Percentiles rank a stretch among this genome's conserved stretches.
Evolutionary conservation across 768 basidiomycete genomes (phyloP).

Genomic region (Nidula microcarpa): DNA sequence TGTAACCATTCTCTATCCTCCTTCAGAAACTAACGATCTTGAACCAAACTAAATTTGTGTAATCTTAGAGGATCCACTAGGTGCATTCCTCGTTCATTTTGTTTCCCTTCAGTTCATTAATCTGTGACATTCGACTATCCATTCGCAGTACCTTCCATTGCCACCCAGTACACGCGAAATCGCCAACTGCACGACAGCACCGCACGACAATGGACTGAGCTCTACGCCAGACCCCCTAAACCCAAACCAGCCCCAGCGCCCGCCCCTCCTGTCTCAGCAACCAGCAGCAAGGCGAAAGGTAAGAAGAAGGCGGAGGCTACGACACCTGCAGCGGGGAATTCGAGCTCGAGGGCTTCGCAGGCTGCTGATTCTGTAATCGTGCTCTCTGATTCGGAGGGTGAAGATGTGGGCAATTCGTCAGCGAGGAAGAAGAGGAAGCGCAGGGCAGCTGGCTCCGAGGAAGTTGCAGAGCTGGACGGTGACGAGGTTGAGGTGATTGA

Average conservation of each 20-base stretch:
- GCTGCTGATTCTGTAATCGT: constrained; percentile 17
- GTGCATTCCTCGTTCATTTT: constrained; percentile 27
- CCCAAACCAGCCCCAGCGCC: constrained; percentile 23
- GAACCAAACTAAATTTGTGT: not conserved
- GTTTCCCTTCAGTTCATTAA: not conserved
- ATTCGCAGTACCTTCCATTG: constrained; percentile 62
- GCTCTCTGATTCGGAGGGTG: constrained; percentile 24
- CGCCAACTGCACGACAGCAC: constrained; percentile 71
- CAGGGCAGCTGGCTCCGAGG: not conserved
- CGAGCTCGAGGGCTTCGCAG: not conserved
- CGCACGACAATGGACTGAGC: constrained; percentile 74
- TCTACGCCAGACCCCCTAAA: constrained; percentile 57
- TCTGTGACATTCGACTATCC: not conserved
- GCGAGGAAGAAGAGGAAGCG: constrained; percentile 3
- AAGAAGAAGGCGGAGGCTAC: not conserved
- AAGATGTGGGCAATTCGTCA: constrained; percentile 11
- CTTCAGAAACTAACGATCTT: constrained; percentile 5
- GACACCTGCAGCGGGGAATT: not conserved
- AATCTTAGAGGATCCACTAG: constrained; percentile 63
- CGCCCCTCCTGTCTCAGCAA: constrained; percentile 14
- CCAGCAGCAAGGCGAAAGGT: constrained; percentile 25
- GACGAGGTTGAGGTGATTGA: not conserved
- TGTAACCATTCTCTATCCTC: not conserved
- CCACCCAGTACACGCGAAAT: constrained; percentile 62
- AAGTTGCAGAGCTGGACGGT: constrained; percentile 2